Conservation (phyloP, 805 yeast genomes). For the Myxozyma geophila region DNA sequence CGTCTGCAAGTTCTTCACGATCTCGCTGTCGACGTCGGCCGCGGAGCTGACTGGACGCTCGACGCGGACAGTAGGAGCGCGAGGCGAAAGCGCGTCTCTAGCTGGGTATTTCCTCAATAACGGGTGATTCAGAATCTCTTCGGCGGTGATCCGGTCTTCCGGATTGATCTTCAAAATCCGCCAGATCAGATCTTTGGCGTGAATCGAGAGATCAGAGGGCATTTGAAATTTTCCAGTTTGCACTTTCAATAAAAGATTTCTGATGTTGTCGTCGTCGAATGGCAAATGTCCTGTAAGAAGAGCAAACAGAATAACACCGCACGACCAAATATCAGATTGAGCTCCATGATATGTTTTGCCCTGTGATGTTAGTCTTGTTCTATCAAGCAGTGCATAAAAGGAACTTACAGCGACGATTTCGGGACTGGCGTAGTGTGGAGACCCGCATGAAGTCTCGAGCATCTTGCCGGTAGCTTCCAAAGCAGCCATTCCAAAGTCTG, state of each 20-base stretch:
- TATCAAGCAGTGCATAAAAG: neutral
- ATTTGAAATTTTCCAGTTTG: slow-evolving; percentile 85
- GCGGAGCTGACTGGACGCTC: slow-evolving; percentile 45
- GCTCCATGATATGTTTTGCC: slow-evolving; percentile 96
- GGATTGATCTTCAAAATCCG: slow-evolving; percentile 87
- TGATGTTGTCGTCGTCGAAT: slow-evolving; percentile 93
- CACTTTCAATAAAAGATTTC: slow-evolving; percentile 84
- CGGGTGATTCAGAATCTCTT: slow-evolving; percentile 79
- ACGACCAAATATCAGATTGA: slow-evolving; percentile 95
- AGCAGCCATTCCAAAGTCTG: slow-evolving; percentile 99
- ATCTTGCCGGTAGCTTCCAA: slow-evolving; percentile 79
- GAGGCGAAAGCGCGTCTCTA: neutral
- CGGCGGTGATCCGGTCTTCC: slow-evolving; percentile 72
- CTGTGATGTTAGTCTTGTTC: neutral
- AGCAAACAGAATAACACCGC: slow-evolving; percentile 91
- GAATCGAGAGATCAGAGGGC: slow-evolving; percentile 77
- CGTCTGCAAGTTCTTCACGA: slow-evolving; percentile 74
- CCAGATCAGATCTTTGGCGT: slow-evolving; percentile 84
- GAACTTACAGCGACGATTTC: slow-evolving; percentile 74
- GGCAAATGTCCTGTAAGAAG: slow-evolving; percentile 93
- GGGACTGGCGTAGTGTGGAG: slow-evolving; percentile 98
- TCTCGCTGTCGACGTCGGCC: slow-evolving; percentile 70
- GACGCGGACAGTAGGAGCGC: slow-evolving; percentile 36
- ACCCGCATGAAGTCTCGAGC: slow-evolving; percentile 94
- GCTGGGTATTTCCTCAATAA: slow-evolving; percentile 69